Conservation (phyloP, 2,329 filamentous ascomycete genomes). For the Colletotrichum sp. region DNA sequence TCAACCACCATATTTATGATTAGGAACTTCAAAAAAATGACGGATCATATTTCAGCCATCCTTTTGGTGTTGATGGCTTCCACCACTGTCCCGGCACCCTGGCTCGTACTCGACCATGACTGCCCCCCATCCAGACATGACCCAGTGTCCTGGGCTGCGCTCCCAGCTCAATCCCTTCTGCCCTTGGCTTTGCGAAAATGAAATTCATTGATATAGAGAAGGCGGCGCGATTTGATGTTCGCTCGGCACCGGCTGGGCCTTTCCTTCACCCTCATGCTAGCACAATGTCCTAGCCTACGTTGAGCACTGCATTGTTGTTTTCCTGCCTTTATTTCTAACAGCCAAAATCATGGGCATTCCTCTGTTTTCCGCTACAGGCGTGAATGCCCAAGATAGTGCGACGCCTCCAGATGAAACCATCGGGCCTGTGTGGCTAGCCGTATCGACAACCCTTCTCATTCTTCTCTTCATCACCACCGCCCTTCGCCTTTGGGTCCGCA, state of each 20-base stretch:
- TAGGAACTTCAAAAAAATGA: no score
- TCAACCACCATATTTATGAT: not conserved
- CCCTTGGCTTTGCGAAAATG: not conserved
- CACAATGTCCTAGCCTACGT: not conserved
- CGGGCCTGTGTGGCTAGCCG: conserved; percentile 33
- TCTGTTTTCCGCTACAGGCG: not conserved
- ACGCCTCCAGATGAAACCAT: conserved; percentile 39
- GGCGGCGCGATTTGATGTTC: not conserved
- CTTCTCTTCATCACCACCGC: conserved; percentile 34
- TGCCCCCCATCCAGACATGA: not conserved
- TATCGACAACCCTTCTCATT: conserved; percentile 34
- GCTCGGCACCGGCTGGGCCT: not conserved
- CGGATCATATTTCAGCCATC: not conserved
- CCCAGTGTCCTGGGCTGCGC: not conserved
- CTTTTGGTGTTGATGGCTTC: not conserved
- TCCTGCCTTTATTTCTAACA: not conserved
- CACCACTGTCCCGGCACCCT: not conserved
- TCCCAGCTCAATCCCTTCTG: not conserved
- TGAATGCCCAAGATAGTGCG: not conserved
- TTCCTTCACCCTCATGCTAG: not conserved
- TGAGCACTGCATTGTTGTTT: not conserved
- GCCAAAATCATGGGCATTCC: not conserved
- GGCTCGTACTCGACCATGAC: not conserved
- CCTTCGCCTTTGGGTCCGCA: conserved; percentile 36
- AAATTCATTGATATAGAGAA: not conserved